Evolutionary conservation across 345 rosid species (phyloP), one percentile per base, ranked within the genome.

Genomic region (Boechera stricta): DNA sequence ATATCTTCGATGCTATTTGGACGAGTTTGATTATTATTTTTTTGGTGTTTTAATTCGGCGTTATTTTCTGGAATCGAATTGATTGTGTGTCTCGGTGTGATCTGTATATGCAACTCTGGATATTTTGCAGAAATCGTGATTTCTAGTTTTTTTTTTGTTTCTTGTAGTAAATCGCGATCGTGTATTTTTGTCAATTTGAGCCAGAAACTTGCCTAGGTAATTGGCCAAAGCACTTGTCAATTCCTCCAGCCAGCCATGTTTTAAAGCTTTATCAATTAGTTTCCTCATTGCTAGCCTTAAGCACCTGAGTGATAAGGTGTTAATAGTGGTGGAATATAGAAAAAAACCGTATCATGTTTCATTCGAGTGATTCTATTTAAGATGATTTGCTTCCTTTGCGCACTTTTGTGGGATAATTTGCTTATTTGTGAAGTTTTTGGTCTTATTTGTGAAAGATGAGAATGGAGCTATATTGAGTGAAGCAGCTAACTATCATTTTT

Each of bases 1-100:
- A 29, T 70, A 57, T 58, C 56, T 48, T 56, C 6, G 21, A 21
- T 21, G 21, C 21, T 21, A 21, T 21, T 21, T 21, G 21, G 21
- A 21, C 21, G 21, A 21, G 21, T 21, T 21, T 21, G 21, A 1
- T 21, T 21, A 21, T 21, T 21, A n/a, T n/a, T n/a, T n/a, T n/a
- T n/a, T n/a, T n/a, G n/a, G n/a, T n/a, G n/a, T n/a, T n/a, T n/a
- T n/a, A n/a, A n/a, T n/a, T n/a, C n/a, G n/a, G n/a, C n/a, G n/a
- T n/a, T 21, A 26, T 5, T 45, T 47, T 49, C 38, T 53, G 64
- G 26, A 62, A 6, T 69, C 42, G 65, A 18, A 26, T 61, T 63
- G 71, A 77, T 63, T 71, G 10, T 28, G 36, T 29, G 16, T 68
- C 21, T 67, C 61, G n/a, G 15, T 59, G 68, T 52, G 44, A 55